phyloP scores from a whole-genome alignment of 768 basidiomycete species.

The Mycena haematopus region DNA sequence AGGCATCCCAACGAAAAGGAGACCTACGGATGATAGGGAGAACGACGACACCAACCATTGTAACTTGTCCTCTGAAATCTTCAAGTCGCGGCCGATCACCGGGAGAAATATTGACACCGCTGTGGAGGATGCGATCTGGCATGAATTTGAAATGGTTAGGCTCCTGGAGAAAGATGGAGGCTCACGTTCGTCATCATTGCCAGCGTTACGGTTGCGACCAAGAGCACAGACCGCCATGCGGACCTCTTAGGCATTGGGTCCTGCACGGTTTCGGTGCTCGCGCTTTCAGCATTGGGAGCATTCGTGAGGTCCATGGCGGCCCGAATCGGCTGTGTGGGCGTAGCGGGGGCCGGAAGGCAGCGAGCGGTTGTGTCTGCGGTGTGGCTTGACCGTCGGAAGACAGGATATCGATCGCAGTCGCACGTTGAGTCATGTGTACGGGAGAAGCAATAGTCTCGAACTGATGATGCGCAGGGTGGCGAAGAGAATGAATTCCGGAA shows the following conservation, averaged over 20 bases:
- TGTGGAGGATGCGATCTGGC: slow-evolving; percentile 36
- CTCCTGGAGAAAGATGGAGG: background rate
- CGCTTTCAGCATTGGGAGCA: background rate
- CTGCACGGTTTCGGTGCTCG: background rate
- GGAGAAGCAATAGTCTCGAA: too few species aligned
- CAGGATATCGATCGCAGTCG: too few species aligned
- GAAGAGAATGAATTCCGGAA: too few species aligned
- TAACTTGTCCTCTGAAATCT: slow-evolving; percentile 48
- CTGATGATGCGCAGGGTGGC: too few species aligned
- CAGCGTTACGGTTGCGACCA: slow-evolving; percentile 36
- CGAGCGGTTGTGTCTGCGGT: too few species aligned
- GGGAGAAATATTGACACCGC: slow-evolving; percentile 38
- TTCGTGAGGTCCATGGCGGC: too few species aligned
- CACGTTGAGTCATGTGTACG: too few species aligned
- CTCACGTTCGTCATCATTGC: slow-evolving; percentile 45
- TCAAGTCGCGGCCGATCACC: slow-evolving; percentile 40
- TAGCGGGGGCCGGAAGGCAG: too few species aligned
- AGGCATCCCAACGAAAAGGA: slow-evolving; percentile 8
- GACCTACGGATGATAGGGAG: slow-evolving; percentile 51
- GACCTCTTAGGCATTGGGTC: background rate
- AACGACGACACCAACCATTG: slow-evolving; percentile 60
- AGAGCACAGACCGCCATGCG: background rate
- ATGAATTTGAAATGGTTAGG: background rate
- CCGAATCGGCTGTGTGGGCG: too few species aligned
- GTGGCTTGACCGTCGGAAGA: too few species aligned